Conservation (phyloP, 2,329 filamentous ascomycete genomes). For the Blastomyces parvus region DNA sequence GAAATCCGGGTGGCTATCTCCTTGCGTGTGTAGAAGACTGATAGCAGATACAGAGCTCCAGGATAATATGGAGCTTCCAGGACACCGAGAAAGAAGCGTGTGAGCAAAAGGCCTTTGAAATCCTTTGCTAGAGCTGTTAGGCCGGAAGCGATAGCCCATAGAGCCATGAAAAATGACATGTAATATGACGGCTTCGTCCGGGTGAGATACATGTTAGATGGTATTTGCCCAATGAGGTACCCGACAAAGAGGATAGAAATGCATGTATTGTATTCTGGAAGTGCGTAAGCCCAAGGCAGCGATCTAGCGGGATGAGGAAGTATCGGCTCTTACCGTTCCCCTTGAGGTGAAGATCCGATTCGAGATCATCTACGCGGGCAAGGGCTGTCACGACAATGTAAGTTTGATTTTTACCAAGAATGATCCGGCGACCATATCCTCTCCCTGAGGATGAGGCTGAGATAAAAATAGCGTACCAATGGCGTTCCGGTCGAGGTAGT, state of each 20-base stretch:
- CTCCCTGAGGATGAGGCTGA: neutral
- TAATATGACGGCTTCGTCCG: slow-evolving; percentile 35
- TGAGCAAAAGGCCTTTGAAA: slow-evolving; percentile 32
- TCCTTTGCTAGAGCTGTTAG: slow-evolving; percentile 28
- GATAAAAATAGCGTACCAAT: neutral
- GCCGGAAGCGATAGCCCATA: slow-evolving; percentile 25
- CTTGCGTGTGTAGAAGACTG: slow-evolving; percentile 56
- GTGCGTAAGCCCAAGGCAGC: neutral
- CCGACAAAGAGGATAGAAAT: neutral
- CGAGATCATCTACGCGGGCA: neutral
- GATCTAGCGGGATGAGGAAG: too few species aligned
- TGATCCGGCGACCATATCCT: neutral
- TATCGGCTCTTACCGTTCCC: neutral
- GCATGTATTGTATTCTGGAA: slow-evolving; percentile 1
- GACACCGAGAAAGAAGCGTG: slow-evolving; percentile 32
- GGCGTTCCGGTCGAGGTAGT: neutral
- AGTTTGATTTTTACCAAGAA: neutral
- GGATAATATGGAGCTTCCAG: slow-evolving; percentile 44
- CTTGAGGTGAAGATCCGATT: neutral
- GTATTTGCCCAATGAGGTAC: slow-evolving; percentile 4
- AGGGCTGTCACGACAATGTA: neutral
- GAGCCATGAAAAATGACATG: slow-evolving; percentile 29
- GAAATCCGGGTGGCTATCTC: slow-evolving; percentile 49
- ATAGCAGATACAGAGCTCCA: slow-evolving; percentile 52
- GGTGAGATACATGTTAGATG: slow-evolving; percentile 25